Conservation (phyloP, 2,329 filamentous ascomycete species). For the Penicillium corylophilum region DNA sequence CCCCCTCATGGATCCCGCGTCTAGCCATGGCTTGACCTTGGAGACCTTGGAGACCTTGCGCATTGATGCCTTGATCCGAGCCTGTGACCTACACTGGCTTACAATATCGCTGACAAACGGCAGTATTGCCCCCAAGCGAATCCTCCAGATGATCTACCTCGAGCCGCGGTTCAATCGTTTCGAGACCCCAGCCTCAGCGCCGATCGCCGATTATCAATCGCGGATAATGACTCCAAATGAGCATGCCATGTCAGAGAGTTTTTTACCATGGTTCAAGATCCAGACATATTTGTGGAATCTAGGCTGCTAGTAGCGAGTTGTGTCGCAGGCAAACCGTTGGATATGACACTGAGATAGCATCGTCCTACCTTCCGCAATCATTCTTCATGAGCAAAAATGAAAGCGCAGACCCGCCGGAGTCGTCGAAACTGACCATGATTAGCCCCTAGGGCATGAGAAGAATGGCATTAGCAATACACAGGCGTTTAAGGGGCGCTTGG, state of each 20-base stretch:
- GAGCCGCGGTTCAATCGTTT: constrained; percentile 84
- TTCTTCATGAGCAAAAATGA: constrained; percentile 66
- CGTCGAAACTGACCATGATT: constrained; percentile 82
- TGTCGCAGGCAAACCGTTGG: constrained; percentile 6
- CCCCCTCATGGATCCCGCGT: constrained; percentile 18
- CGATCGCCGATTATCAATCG: constrained; percentile 87
- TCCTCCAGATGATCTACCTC: constrained; percentile 82
- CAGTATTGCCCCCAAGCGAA: constrained; percentile 88
- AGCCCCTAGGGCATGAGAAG: constrained; percentile 73
- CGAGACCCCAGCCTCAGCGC: constrained; percentile 76
- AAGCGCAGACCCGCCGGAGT: constrained; percentile 60
- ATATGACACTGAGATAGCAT: constrained; percentile 28
- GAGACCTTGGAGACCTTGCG: constrained; percentile 48
- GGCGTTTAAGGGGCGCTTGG: constrained; percentile 57
- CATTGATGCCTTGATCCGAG: constrained; percentile 53
- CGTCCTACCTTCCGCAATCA: constrained; percentile 37
- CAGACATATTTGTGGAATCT: constrained; percentile 62
- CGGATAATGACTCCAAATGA: constrained; percentile 70
- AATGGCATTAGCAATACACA: constrained; percentile 64
- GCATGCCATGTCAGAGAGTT: constrained; percentile 77
- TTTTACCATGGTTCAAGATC: constrained; percentile 72
- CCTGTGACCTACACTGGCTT: neutral
- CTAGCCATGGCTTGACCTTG: constrained; percentile 18
- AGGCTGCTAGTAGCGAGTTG: constrained; percentile 82
- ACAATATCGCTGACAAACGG: constrained; percentile 68